Evolutionary conservation across 805 yeast species (phyloP), one percentile per base, ranked within the genome.

Genomic region (Ogataea ramenticola): DNA sequence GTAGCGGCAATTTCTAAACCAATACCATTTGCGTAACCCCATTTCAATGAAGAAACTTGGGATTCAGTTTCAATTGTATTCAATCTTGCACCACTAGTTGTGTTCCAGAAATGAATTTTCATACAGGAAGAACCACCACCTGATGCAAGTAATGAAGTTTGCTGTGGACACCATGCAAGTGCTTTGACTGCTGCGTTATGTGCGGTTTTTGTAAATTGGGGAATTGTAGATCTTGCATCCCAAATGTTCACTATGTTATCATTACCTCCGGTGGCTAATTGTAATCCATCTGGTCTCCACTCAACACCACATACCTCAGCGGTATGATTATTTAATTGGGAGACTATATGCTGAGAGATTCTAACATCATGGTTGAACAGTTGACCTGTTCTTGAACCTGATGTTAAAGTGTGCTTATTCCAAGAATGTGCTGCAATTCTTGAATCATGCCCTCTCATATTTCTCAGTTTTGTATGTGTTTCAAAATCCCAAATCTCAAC

Each of bases 101-200:
- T 79, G 64, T 93, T 93, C 98, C 98, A 93, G 65, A 93, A 87
- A 64, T 91, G 91, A 46, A 91, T 86, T 39, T 82, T 77, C 58
- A 80, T 83, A 64, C 93, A 97, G 29, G 86, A 76, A 12, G 95
- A 83, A 15, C 99, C 99, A 42, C 99, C 99, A 7, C 98, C 99
- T 3, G 96, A 84, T n/a, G 97, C 97, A 42, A 91, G 70, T 43
- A 90, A 64, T 47, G 85, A 82, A 27, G 67, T 68, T 53, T 87
- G 91, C 60, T 83, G 83, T 2, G 98, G 98, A 58, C 95, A 85
- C 96, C 97, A 91, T 9, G 91, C 80, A 40, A 93, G 62, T 1
- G 98, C 97, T 64, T 93, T 93, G 5, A 91, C 96, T 0, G 98
- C 98, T 0, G 98, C 96, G 27, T 77, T 82, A 64, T 91, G 99